Base-by-base conservation (phyloP, 305 asterid species). In the Fraxinus latifolia region DNA sequence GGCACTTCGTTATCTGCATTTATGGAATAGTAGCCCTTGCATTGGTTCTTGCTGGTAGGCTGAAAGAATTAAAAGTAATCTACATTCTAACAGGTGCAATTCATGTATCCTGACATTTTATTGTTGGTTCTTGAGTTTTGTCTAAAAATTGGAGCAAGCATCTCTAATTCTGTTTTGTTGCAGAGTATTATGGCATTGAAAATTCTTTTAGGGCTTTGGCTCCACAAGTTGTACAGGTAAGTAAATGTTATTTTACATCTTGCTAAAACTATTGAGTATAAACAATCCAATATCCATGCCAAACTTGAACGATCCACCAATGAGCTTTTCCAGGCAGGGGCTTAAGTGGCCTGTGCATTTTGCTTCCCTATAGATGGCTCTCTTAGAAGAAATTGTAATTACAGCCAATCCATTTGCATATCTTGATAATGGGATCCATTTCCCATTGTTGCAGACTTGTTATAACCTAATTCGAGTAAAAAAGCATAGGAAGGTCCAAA, bases 161-260 rank as follows among this genome's bases (percentile, higher is more conserved):
- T 65, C 58, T 85, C 65, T 80, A 33, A 84, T 80, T 70, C 50
- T 77, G 34, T 82, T 84, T 70, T 83, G 76, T 76, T 87, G 89
- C 97, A 96, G 99, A 82, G 89, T 94, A 92, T 90, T 96, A 93
- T 81, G 96, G 98, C 82, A 83, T 96, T 81, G 98, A 90, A 82
- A 90, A 91, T 88, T 90, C 98, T 77, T 89, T 90, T 79, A 78
- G 91, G 78, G 90, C 88, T 85, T 85, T 96, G 90, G 93, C 95
- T 87, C 99, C 99, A 84, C 90, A 89, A 82, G 91, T 96, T 87
- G 84, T 85, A 78, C 97, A 90, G 91, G 98, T 93, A 79, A 80
- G 84, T 82, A 73, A 34, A 73, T 81, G 42, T 65, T 7, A 12
- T 84, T 31, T 77, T 42, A 73, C 19, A 58, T 82, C 55, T 19